These are phyloP conservation scores for Bonia amplexicaulis DNA, from an alignment of 176 grass and related monocot species.

Conservation along the genomic window DNA sequence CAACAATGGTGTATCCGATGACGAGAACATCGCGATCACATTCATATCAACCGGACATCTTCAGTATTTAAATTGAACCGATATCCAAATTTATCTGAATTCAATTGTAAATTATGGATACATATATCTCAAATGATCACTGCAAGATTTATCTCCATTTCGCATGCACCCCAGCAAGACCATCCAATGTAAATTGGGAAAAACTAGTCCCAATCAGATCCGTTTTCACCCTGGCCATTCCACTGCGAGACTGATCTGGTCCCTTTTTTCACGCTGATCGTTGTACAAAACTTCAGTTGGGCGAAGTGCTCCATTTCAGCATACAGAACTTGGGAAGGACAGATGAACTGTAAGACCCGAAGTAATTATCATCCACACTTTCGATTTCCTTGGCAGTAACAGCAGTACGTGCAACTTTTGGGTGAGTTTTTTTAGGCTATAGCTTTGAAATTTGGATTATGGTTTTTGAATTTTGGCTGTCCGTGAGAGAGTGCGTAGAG, in stretches of 20 bases:
- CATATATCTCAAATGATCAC: not conserved
- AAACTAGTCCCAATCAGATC: not conserved
- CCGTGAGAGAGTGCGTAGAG: no score
- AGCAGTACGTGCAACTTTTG: conserved; percentile 27
- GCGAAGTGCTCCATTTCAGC: not conserved
- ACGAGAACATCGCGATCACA: no score
- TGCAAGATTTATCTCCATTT: not conserved
- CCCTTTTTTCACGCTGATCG: not conserved
- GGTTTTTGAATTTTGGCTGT: no score
- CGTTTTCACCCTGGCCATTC: no score
- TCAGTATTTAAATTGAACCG: not conserved
- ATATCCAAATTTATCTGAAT: not conserved
- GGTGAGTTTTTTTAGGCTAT: no score
- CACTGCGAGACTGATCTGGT: no score
- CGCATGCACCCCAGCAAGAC: not conserved
- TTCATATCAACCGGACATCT: no score
- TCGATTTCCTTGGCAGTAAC: conserved; percentile 60
- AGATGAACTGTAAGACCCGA: conserved; percentile 87
- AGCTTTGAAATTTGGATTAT: no score
- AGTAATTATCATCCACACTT: conserved; percentile 82
- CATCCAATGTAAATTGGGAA: not conserved
- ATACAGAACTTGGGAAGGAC: not conserved
- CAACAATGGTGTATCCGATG: no score
- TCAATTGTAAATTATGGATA: not conserved
- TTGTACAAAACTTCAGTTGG: not conserved